A percentile compares a stretch with the other conserved stretches of the same genome.
Conservation (phyloP, 768 basidiomycete species). For the Pleurotus platypus region DNA sequence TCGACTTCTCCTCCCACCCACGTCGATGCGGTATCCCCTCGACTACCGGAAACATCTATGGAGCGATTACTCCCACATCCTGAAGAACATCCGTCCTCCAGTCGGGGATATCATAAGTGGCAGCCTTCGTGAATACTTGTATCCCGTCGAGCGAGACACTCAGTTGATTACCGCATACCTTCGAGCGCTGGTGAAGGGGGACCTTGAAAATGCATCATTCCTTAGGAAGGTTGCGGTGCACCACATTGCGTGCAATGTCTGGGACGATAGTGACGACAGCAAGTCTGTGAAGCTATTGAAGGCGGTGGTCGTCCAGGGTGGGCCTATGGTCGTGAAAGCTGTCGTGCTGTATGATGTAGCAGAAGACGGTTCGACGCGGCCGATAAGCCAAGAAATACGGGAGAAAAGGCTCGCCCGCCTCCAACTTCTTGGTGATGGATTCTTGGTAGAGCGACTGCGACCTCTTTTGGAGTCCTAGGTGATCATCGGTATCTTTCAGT, state of each 20-base stretch:
- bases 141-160: constrained; percentile 63
- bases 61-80: constrained; percentile 69
- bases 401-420: constrained; percentile 20
- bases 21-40: constrained; percentile 68
- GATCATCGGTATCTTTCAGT: neutral
- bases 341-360: constrained; percentile 58
- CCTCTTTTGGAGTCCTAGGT: neutral
- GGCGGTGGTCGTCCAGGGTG: constrained; percentile 49
- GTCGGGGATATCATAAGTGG: constrained; percentile 49
- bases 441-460: constrained; percentile 11
- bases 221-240: constrained; percentile 68
- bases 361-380: constrained; percentile 32
- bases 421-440: constrained; percentile 15
- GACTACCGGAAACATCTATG: constrained; percentile 87
- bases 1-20: constrained; percentile 69
- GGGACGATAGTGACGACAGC: constrained; percentile 52
- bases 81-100: constrained; percentile 57
- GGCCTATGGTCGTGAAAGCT: constrained; percentile 41
- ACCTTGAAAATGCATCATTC: constrained; percentile 45
- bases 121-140: constrained; percentile 60
- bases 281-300: constrained; percentile 44
- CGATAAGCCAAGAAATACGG: constrained; percentile 19
- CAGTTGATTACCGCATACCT: constrained; percentile 65
- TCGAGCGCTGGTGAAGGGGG: constrained; percentile 44
- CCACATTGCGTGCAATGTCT: constrained; percentile 73